These are phyloP conservation scores for Cadophora sp. DNA, from an alignment of 2,329 filamentous ascomycete species.

Conservation along the genomic window DNA sequence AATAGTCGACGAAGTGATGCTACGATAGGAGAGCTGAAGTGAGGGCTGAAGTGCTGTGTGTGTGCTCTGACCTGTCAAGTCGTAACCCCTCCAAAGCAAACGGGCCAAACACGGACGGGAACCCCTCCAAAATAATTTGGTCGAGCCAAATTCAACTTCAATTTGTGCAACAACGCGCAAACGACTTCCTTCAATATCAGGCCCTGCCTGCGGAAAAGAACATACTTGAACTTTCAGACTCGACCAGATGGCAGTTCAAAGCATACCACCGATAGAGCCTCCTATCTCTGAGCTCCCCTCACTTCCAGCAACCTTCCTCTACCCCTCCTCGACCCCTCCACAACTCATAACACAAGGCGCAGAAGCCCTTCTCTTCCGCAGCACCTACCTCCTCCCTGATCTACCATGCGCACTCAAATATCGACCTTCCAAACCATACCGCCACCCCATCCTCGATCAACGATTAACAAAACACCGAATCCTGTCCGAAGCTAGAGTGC, in stretches of 20 bases:
- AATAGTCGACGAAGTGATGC: not conserved
- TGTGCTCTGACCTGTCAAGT: conserved; percentile 17
- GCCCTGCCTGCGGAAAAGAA: too few species aligned
- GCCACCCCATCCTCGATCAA: conserved; percentile 87
- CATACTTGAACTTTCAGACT: too few species aligned
- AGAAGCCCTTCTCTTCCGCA: conserved; percentile 92
- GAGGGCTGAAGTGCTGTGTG: not conserved
- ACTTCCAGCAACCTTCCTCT: conserved; percentile 47
- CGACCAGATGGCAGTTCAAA: conserved; percentile 12
- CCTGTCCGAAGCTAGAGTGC: conserved; percentile 84
- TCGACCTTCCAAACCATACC: conserved; percentile 88
- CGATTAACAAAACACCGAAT: conserved; percentile 88
- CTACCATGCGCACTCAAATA: conserved; percentile 85
- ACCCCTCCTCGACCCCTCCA: conserved; percentile 65
- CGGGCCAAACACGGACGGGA: conserved; percentile 5
- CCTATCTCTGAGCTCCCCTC: conserved; percentile 19
- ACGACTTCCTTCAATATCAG: too few species aligned
- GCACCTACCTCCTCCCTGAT: conserved; percentile 73
- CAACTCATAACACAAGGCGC: conserved; percentile 88
- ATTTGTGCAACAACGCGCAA: not conserved
- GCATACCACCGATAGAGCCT: conserved; percentile 4
- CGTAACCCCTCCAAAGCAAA: conserved; percentile 11
- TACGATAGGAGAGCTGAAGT: conserved; percentile 3
- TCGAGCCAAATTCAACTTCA: not conserved
- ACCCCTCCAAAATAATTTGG: conserved; percentile 16